Base-by-base conservation (phyloP, 2,329 filamentous ascomycete species). In the Talaromyces sp. region DNA sequence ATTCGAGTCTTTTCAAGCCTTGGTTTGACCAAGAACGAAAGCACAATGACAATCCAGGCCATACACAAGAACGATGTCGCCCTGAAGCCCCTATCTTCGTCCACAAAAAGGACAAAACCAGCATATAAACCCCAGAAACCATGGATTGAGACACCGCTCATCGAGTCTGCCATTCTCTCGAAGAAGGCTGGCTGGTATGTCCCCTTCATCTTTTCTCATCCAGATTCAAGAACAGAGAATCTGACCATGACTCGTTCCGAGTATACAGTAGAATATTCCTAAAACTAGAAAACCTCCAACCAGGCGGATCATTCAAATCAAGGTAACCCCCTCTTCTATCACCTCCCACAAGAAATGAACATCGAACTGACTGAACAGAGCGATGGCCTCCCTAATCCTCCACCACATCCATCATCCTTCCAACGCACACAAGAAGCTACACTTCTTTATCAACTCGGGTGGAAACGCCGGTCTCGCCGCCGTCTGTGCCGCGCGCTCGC, bases 381-480 rank as follows among this genome's bases (percentile, higher is more conserved):
- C 90, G 35, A 86, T 94, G 67, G 90, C 91, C 59, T 86, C 90
- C 76, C 84, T 90, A 74, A 88, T 92, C 74, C 82, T 88, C 61
- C 80, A 82, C 2, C 75, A 80, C 70, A 75, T 82, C 65, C 71
- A 79, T 64, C 76, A 79, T 54, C 77, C 80, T 33, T 73, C 75
- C 64, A 74, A 78, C 69, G 64, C 70, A 63, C 76, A 75, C 73
- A 78, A 80, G 64, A 78, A 81, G 52, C 73, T 80, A 19, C 90
- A 91, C 80, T 94, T 95, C 83, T 95, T 91, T 80, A 90, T 86
- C 73, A 90, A 89, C 13, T 91, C 87, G 2, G 92, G 91, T 66
- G 92, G 92, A 65, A 96, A 96, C 73, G 92, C 92, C 2, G 92
- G 92, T 1, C 86, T 96, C 3, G 92, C 92, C 1, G 92, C 90